Conservation (phyloP, 1,284 basidiomycete species). For the Cutaneotrichosporon sp. region DNA sequence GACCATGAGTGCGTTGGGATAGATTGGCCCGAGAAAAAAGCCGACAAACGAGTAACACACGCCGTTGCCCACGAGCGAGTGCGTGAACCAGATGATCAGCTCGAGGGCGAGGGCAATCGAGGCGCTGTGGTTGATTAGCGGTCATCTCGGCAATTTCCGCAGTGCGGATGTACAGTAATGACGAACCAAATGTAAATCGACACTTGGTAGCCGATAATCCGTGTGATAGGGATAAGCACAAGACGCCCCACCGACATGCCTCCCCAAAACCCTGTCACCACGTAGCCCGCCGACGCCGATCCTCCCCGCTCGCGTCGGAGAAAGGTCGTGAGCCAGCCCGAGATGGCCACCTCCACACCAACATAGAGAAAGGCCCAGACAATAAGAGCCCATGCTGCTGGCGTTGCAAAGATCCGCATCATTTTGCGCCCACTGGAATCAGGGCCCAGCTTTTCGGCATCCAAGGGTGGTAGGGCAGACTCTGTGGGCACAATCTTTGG, state of each 20-base stretch:
- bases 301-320: conserved; percentile 18
- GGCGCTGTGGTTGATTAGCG: background rate
- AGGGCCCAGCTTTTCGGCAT: background rate
- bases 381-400: conserved; percentile 9
- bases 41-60: conserved; percentile 58
- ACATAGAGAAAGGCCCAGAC: conserved; percentile 16
- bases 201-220: conserved; percentile 20
- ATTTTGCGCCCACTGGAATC: conserved; percentile 8
- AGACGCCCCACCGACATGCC: conserved; percentile 23
- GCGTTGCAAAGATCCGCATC: conserved; percentile 15
- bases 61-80: conserved; percentile 53
- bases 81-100: conserved; percentile 58
- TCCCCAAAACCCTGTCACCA: conserved; percentile 23
- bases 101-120: conserved; percentile 46
- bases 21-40: conserved; percentile 52
- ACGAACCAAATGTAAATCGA: conserved; percentile 23
- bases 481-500: background rate
- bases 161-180: background rate
- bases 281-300: conserved; percentile 15
- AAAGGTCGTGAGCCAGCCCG: conserved; percentile 14
- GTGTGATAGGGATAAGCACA: conserved; percentile 24
- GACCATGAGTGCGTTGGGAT: conserved; percentile 59
- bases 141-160: too few relatives aligned
- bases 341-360: conserved; percentile 15
- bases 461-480: background rate